A percentile compares a stretch with the other conserved stretches of the same genome.
phyloP scores from a whole-genome alignment of 1,284 basidiomycete genomes.

The Ceratobasidium sp. region DNA sequence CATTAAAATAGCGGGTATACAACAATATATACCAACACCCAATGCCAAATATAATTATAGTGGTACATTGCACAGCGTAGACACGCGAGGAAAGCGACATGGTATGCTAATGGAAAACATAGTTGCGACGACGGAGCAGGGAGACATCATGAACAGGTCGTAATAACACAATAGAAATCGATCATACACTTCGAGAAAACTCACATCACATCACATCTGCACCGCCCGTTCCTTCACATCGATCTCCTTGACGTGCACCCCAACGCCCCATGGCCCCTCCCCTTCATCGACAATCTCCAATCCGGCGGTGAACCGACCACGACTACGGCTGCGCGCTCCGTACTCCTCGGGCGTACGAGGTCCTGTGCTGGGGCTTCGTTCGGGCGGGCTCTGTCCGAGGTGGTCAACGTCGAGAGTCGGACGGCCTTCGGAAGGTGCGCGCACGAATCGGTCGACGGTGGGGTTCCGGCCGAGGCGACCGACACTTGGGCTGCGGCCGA shows the following conservation, averaged over 20 bases:
- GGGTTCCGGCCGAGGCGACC: background rate
- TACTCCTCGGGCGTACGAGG: conserved; percentile 39
- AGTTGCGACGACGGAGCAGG: too few relatives aligned
- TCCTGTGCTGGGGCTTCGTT: conserved; percentile 22
- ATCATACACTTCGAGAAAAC: background rate
- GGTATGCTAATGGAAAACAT: too few relatives aligned
- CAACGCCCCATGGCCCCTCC: background rate
- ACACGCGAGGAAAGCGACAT: too few relatives aligned
- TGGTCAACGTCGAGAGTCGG: conserved; percentile 19
- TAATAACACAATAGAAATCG: background rate
- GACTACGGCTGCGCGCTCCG: conserved; percentile 28
- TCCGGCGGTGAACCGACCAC: conserved; percentile 28
- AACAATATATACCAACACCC: too few relatives aligned
- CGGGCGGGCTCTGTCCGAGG: conserved; percentile 14
- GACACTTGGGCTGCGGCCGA: background rate
- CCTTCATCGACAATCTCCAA: conserved; percentile 33
- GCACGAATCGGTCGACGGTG: background rate
- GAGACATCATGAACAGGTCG: background rate
- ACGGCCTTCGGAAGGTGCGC: background rate
- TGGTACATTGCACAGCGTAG: too few relatives aligned
- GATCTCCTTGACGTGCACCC: background rate
- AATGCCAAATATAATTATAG: too few relatives aligned
- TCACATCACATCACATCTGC: conserved; percentile 3
- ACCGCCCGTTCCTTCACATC: background rate
- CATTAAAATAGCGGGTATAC: too few relatives aligned